Evolutionary conservation across 192 early-diverging fungal genomes (phyloP), one percentile per base, ranked within the genome.

Genomic region (Coemansia sp.): DNA sequence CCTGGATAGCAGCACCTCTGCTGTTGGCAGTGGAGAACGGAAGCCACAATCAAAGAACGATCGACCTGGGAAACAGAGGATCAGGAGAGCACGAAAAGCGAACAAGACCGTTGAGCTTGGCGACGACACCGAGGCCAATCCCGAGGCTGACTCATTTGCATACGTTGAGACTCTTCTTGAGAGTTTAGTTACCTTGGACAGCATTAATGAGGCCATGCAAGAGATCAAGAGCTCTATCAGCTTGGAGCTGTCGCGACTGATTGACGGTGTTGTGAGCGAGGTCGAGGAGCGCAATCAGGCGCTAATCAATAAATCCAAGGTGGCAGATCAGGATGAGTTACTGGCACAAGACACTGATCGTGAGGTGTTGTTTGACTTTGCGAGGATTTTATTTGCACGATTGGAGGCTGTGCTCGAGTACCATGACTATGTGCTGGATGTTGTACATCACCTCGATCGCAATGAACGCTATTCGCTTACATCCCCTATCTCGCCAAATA

Each of bases 121-220:
- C 49, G 54, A 54, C 12, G 62, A 49, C 26, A 54, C 81, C 7
- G 88, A 89, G 10, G 81, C 82, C 24, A 87, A 90, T 62, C 88
- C 89, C 5, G 91, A 92, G 59, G 85, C 88, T 0, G 89, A 92
- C 55, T 90, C 89, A 21, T 87, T 84, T 73, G 86, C 86, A 18
- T 90, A 90, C 47, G 85, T 93, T 27, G 91, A 91, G 70, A 90
- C 89, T 62, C 71, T 92, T 7, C 73, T 92, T 34, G 88, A 91
- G 64, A 85, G 88, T 22, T 74, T 92, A 16, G 82, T 81, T 5
- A 66, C 85, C 8, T 74, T 92, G 23, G 68, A 77, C 44, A 68
- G 61, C 57, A 69, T 64, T 24, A 62, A 55, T 62, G 54, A 64
- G 62, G 60, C 69, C 0, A 54, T 84, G 63, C 76, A 90, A 82